phyloP scores from a whole-genome alignment of 1,139 yeast species.

The Zygosaccharomyces sapae region DNA sequence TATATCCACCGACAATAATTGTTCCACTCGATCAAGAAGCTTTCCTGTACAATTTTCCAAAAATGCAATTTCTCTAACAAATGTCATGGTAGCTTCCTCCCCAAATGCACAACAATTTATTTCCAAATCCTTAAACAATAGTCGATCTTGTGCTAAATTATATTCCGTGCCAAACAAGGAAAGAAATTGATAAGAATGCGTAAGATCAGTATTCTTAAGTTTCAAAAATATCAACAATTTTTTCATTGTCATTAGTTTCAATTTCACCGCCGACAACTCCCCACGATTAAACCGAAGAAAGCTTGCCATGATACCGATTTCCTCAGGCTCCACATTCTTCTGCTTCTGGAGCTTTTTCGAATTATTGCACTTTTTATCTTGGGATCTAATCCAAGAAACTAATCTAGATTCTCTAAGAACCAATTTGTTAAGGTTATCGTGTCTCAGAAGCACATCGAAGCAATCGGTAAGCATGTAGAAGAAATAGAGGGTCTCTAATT shows the following conservation, averaged over 20 bases:
- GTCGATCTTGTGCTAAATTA: constrained; percentile 2
- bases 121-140: background rate
- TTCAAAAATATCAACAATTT: constrained; percentile 45
- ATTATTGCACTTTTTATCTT: constrained; percentile 11
- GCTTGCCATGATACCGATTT: constrained; percentile 49
- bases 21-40: constrained; percentile 41
- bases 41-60: constrained; percentile 35
- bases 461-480: constrained; percentile 19
- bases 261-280: constrained; percentile 43
- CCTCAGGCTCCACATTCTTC: constrained; percentile 39
- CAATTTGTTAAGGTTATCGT: constrained; percentile 14
- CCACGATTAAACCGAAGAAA: constrained; percentile 52
- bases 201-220: constrained; percentile 45
- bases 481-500: constrained; percentile 16
- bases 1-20: constrained; percentile 41
- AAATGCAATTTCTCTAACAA: constrained; percentile 22
- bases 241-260: constrained; percentile 40
- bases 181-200: constrained; percentile 23
- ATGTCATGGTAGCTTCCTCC: constrained; percentile 13
- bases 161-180: constrained; percentile 18
- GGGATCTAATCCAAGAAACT: constrained; percentile 18
- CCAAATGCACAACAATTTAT: constrained; percentile 1
- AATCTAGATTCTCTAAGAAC: constrained; percentile 13
- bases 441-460: constrained; percentile 16
- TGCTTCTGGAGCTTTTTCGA: constrained; percentile 5